Percentiles rank a stretch among this genome's conserved stretches.
Evolutionary conservation across 1,139 yeast genomes (phyloP).

Genomic region (Saccharomyces hybrid): DNA sequence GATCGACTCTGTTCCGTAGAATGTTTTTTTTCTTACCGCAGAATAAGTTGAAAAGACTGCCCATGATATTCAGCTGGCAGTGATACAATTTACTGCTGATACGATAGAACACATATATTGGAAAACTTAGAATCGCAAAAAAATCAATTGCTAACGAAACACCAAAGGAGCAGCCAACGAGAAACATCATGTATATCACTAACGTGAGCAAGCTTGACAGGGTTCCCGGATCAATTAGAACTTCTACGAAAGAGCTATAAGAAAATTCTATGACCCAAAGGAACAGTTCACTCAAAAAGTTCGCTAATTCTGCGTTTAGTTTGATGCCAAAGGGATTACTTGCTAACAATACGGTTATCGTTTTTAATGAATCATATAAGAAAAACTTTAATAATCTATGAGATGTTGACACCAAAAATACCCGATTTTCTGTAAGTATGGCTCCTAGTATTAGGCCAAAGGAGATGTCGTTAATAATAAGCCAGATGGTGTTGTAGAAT

Average conservation of each 20-base stretch:
- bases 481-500: slow-evolving; percentile 83
- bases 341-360: slow-evolving; percentile 66
- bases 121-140: slow-evolving; percentile 56
- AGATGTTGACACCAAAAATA: slow-evolving; percentile 20
- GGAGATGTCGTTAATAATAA: slow-evolving; percentile 72
- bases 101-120: slow-evolving; percentile 66
- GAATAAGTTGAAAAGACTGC: slow-evolving; percentile 74
- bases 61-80: slow-evolving; percentile 62
- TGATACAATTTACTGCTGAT: slow-evolving; percentile 72
- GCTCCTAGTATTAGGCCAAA: slow-evolving; percentile 60
- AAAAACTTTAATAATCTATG: slow-evolving; percentile 13
- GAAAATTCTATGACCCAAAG: slow-evolving; percentile 79
- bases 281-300: slow-evolving; percentile 77
- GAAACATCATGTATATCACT: slow-evolving; percentile 39
- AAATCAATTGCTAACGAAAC: slow-evolving; percentile 62
- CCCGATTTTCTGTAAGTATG: slow-evolving; percentile 41
- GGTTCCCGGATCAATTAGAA: slow-evolving; percentile 21
- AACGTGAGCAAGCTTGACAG: slow-evolving; percentile 32
- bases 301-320: slow-evolving; percentile 77
- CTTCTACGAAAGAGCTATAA: slow-evolving; percentile 35
- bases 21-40: slow-evolving; percentile 85
- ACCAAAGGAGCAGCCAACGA: slow-evolving; percentile 61
- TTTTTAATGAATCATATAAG: slow-evolving; percentile 36
- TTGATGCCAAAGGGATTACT: slow-evolving; percentile 92
- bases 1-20: slow-evolving; percentile 77